Base-by-base conservation (phyloP, 495 filamentous ascomycete species). In the Delitschia confertaspora region DNA sequence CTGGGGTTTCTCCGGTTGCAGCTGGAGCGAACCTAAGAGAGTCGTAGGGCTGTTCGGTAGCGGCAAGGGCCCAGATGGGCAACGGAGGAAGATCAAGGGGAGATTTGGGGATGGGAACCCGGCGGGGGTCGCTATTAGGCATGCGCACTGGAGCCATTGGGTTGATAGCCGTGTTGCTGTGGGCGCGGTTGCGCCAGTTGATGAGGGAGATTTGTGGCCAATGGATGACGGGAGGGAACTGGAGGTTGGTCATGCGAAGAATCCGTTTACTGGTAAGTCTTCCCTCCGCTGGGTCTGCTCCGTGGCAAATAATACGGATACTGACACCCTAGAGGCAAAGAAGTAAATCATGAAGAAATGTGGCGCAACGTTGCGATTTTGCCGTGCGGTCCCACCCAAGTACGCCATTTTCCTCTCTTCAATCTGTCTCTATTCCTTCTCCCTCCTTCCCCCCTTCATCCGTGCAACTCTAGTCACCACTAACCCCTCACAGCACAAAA, bases 291-390 rank as follows among this genome's bases (percentile, higher is more conserved):
- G n/a, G n/a, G n/a, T n/a, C n/a, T n/a, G n/a, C n/a, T n/a, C n/a
- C n/a, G n/a, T n/a, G n/a, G n/a, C n/a, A n/a, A n/a, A n/a, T n/a
- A n/a, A n/a, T n/a, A n/a, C n/a, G n/a, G n/a, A n/a, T n/a, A n/a
- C n/a, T n/a, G n/a, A n/a, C n/a, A n/a, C n/a, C n/a, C n/a, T n/a
- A n/a, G n/a, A n/a, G n/a, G n/a, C n/a, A n/a, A n/a, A n/a, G n/a
- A n/a, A n/a, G n/a, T n/a, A n/a, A n/a, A n/a, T n/a, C n/a, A 57
- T 35, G 53, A 57, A 23, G 53, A 57, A 22, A 44, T 57, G 39
- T 57, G 53, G 53, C 6, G 21, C 2, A 49, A 57, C 34, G 25
- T 53, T 1, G 36, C 19, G 22, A 35, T 52, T 13, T 2, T 14
- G n/a, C 6, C 49, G 3, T 33, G 23, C 11, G 30, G 3, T 9